Base-by-base conservation (phyloP, 371 early-diverging fungal species). In the Capillidium heterosporum region DNA sequence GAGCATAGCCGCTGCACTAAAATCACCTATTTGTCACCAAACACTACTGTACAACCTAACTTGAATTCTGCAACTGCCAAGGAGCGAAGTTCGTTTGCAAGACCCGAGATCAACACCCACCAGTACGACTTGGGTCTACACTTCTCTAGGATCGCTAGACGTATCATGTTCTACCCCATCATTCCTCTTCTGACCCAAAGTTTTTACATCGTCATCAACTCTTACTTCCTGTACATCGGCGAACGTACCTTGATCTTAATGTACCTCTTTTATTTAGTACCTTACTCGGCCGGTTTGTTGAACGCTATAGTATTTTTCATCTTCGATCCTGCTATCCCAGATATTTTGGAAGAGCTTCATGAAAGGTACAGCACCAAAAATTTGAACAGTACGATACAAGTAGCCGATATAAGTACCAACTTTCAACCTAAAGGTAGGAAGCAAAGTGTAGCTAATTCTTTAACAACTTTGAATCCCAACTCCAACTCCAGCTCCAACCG, bases 211-310 rank as follows among this genome's bases (percentile, higher is more conserved):
- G 8, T 26, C 10, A 50, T 50, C 51, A 50, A 50, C 31, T 11
- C 51, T 31, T 50, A 50, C 19, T 50, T 50, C 19, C 19, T 50
- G 19, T 50, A 50, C 31, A 50, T 29, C 31, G 51, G 51, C 8
- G 17, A 26, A 23, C 51, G 51, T 32, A 50, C 51, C 5, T 31
- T 50, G 13, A 24, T 32, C 24, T 29, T 29, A 17, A 17, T 50
- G 17, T 50, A 50, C 19, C 51, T 50, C 13, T 50, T 50, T 31
- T 50, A 50, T 32, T 17, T 50, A 17, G 19, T 50, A 17, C 51
- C 51, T n/a, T 50, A 50, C 19, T 50, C 51, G 11, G 51, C 51
- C 13, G 51, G 51, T 4, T 31, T 50, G 7, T 31, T 50, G 27
- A 50, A 50, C 19, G 51, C 51, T 31, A 10, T 50, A 5, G 21